phyloP scores from a whole-genome alignment of 1,284 basidiomycete species.

The Rhodotorula glutinis region DNA sequence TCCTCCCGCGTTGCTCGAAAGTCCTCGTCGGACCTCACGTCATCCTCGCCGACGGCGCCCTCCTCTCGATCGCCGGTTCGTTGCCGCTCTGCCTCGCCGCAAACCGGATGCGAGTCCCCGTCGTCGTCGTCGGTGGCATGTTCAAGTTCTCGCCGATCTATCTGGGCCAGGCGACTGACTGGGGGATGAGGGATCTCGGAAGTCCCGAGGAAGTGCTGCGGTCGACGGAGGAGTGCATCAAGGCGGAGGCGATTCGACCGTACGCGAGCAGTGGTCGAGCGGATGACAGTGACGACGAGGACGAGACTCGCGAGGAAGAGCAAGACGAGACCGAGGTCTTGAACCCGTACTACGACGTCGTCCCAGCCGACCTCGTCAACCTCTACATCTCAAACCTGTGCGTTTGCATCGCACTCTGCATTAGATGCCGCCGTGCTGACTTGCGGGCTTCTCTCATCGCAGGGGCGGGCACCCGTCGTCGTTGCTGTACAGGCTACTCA shows the following conservation, averaged over 20 bases:
- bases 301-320: conserved; percentile 37
- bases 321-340: conserved; percentile 54
- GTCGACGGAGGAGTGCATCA: conserved; percentile 7
- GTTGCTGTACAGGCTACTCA: conserved; percentile 33
- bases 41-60: conserved; percentile 91
- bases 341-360: conserved; percentile 84
- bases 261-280: conserved; percentile 17
- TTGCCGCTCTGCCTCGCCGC: conserved; percentile 83
- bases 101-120: conserved; percentile 84
- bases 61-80: conserved; percentile 83
- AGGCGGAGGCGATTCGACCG: neutral
- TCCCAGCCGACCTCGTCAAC: conserved; percentile 84
- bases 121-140: conserved; percentile 90
- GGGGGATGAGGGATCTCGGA: conserved; percentile 73
- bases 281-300: conserved; percentile 54
- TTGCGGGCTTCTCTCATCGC: neutral
- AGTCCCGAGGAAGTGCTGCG: conserved; percentile 75
- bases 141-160: conserved; percentile 94
- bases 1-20: conserved; percentile 97
- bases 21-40: conserved; percentile 83
- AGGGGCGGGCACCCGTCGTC: conserved; percentile 40
- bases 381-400: conserved; percentile 82
- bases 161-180: conserved; percentile 81
- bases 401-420: neutral
- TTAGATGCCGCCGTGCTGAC: neutral